Base-by-base conservation (phyloP, 345 rosid genomes). In the Gossypium rotundifolium region DNA sequence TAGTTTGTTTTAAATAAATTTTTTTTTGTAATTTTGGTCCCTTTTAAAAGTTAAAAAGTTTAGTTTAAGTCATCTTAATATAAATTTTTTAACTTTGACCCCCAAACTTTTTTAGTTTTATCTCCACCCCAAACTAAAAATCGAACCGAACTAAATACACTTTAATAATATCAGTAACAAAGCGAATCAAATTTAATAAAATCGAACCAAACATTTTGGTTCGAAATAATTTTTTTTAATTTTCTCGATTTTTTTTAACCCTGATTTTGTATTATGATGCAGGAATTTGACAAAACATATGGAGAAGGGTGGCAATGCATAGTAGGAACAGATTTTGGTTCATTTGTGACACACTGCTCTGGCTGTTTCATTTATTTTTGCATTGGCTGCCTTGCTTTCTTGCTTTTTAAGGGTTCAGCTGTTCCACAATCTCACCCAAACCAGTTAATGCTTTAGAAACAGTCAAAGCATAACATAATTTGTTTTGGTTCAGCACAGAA, bases 241-340 rank as follows among this genome's bases (percentile, higher is more conserved):
- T 53, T 53, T 1, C 58, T 18, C 3, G 25, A 54, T n/a, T 18
- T 18, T 18, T 54, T 17, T 18, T 3, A 33, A 33, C 40, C 40
- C 7, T 5, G 5, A 33, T 33, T 33, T 55, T 3, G 14, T 23
- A 9, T 1, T 65, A n/a, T 62, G 44, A 22, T 73, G 80, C 85
- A 88, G 92, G 88, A 86, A 77, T 90, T 88, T 55, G 92, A 90
- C 73, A 73, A 70, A 73, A 71, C 63, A 8, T 66, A 84, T 38
- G 92, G 92, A 42, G 33, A 72, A 3, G 91, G 90, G 3, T 90
- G 95, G 92, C 89, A 87, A 65, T 88, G 92, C 87, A 82, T 90
- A 5, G 95, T 86, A 18, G 92, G 91, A 45, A 88, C 85, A 23
- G 86, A 88, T 83, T 90, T 88, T 72, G 89, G 90, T 11, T 90